A percentile compares a stretch with the other conserved stretches of the same genome.
phyloP scores from a whole-genome alignment of 768 basidiomycete genomes.

The Dictyophora rubrovolvata region DNA sequence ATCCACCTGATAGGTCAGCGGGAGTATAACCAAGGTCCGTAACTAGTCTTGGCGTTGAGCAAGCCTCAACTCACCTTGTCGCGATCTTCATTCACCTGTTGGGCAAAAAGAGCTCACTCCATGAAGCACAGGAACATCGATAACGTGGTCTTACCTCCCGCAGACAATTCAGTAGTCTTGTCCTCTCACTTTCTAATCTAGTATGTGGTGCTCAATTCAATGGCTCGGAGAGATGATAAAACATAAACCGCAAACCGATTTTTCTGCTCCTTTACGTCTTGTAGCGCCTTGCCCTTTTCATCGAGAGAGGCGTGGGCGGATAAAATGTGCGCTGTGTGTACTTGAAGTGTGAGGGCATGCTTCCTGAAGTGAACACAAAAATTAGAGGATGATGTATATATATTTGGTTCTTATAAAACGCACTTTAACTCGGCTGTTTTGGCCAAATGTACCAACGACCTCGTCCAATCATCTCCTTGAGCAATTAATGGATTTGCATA shows the following conservation, averaged over 20 bases:
- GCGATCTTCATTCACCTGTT: conserved; percentile 69
- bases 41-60: background rate
- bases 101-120: background rate
- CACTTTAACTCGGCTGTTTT: conserved; percentile 86
- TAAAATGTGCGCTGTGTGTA: conserved; percentile 80
- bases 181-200: conserved; percentile 70
- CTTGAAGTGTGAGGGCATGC: conserved; percentile 72
- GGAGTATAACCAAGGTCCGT: conserved; percentile 2
- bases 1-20: conserved; percentile 37
- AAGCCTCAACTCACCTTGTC: conserved; percentile 41
- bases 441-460: conserved; percentile 74
- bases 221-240: conserved; percentile 1
- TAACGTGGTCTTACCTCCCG: conserved; percentile 42
- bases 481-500: conserved; percentile 47
- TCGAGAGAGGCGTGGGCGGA: conserved; percentile 75
- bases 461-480: conserved; percentile 72
- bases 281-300: conserved; percentile 65
- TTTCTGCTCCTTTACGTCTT: conserved; percentile 76
- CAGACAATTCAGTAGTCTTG: conserved; percentile 54
- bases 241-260: conserved; percentile 49
- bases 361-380: conserved; percentile 37
- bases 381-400: background rate
- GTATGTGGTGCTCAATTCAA: background rate
- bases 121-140: background rate
- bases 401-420: conserved; percentile 22